Evolutionary conservation across 1,284 basidiomycete genomes (phyloP), one percentile per base, ranked within the genome.

Genomic region (Cutaneotrichosporon sp.): DNA sequence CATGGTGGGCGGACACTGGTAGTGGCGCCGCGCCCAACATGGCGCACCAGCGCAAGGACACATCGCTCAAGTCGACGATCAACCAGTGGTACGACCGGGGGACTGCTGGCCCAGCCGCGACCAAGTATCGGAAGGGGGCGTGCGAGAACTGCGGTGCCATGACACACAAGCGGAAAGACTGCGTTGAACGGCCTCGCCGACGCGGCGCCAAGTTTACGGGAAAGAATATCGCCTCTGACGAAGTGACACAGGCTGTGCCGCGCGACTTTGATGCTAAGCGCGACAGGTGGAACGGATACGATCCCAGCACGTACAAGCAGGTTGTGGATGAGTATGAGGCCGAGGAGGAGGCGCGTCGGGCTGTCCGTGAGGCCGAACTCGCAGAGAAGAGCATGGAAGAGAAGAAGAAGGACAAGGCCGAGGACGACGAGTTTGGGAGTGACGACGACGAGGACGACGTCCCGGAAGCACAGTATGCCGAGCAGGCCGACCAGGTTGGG

Each of bases 81-180:
- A 88, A 93, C 74, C 87, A 89, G 68, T 96, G 94, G 91, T 97
- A 97, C 78, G 89, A 93, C 77, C 86, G 96, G 65, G 92, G 92
- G n/a, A 90, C 88, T 69, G 88, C 89, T 0, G 92, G 90, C 4
- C 91, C 92, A 0, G 91, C 91, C 1, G 91, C 94, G 47, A 97
- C 92, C 76, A 97, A 97, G 81, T 99, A 90, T 79, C 87, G 97
- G 70, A 96, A 97, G 79, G 96, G 96, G 38, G 97, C 96, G 36
- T 99, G 96, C 83, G 94, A 97, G 83, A 99, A 99, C 79, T 99
- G 96, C 74, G 96, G 96, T 64, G 91, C 96, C 18, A 90, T 97
- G 85, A 91, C 92, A 2, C 97, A 99, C 84, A 90, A 91, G 81
- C 87, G 85, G 65, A 83, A 86, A 72, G 97, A 99, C 78, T 99